Conservation (phyloP, 495 filamentous ascomycete species). For the Aspergillus panamensis region DNA sequence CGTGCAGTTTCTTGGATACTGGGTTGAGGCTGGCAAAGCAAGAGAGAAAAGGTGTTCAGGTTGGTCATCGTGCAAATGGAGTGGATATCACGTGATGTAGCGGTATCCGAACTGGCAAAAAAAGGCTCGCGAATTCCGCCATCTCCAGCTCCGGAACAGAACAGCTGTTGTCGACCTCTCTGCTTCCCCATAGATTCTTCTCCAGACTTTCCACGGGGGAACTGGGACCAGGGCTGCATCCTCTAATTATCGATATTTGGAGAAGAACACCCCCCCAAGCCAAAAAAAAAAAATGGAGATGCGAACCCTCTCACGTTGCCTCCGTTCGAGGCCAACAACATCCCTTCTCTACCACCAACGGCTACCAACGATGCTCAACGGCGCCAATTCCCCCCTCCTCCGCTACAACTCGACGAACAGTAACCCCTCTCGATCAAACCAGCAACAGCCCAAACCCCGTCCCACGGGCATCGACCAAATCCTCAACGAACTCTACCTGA, state of each 20-base stretch:
- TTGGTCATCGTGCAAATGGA: neutral
- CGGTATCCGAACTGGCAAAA: no score
- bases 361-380: conserved; percentile 15
- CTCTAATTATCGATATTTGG: neutral
- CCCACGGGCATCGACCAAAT: conserved; percentile 32
- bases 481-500: conserved; percentile 37
- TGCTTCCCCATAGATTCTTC: no score
- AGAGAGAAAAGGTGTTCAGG: neutral
- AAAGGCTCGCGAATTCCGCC: no score
- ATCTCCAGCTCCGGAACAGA: no score
- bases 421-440: neutral
- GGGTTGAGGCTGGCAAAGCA: neutral
- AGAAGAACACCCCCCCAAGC: neutral
- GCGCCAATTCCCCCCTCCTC: conserved; percentile 12
- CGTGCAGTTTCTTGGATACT: no score
- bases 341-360: conserved; percentile 13
- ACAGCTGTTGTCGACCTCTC: no score
- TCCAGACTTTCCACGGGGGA: no score
- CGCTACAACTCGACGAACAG: neutral
- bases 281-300: conserved; percentile 34
- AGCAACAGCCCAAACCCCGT: conserved; percentile 18
- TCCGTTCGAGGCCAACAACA: conserved; percentile 34
- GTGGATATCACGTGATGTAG: no score
- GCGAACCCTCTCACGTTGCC: conserved; percentile 33
- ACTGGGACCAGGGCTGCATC: no score